Base-by-base conservation (phyloP, 345 rosid genomes). In the Rhodamnia argentea region DNA sequence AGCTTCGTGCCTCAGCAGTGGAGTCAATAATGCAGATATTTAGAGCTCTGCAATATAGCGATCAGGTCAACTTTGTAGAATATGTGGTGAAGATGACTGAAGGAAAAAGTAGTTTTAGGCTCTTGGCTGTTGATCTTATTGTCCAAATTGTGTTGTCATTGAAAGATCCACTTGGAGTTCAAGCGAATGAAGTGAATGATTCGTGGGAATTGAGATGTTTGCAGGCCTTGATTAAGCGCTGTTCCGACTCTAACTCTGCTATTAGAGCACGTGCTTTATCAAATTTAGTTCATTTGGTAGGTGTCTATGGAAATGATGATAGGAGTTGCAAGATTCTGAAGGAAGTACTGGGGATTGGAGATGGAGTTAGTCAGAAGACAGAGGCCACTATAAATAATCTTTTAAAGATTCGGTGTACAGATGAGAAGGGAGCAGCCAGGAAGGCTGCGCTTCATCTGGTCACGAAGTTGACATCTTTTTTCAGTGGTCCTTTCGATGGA, bases 341-440 rank as follows among this genome's bases (percentile, higher is more conserved):
- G 91, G 89, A 91, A 87, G 89, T 88, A 83, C 86, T 96, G 87
- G 93, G 94, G 85, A 86, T 92, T 81, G 88, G 83, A 83, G 94
- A 91, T 57, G 87, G 58, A 37, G 83, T 82, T 11, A 32, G 88
- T 83, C 90, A 84, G 84, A 58, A n/a, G 88, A 74, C 82, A 87
- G 91, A 91, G 82, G 84, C 87, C 75, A 55, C 90, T 24, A 88
- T 95, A 76, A 93, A 92, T 89, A 93, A 87, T 83, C 89, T 94
- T 89, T 87, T 96, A 89, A 91, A 91, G 92, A 94, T 88, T 75
- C 92, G 96, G 85, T 95, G 98, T 88, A 90, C 91, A 89, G 98
- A 96, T 87, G 99, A 97, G 94, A 97, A 96, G 91, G 96, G 98
- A 52, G 93, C 89, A 20, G 96, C 91, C 58, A 92, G 96, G 89